Conservation (phyloP, 805 yeast genomes). For the Yamadazyma nakazawae region DNA sequence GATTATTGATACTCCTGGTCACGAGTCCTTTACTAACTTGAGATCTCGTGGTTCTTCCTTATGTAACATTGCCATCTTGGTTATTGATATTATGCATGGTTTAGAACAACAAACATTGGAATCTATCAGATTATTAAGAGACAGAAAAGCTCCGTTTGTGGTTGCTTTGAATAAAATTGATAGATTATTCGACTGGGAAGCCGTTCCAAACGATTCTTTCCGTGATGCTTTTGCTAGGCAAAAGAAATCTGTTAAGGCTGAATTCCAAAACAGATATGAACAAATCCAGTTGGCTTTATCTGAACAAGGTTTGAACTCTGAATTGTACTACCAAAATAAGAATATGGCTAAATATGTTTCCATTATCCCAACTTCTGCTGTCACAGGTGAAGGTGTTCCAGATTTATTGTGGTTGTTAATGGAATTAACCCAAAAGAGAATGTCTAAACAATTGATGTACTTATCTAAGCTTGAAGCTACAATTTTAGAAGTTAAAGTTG, state of each 20-base stretch:
- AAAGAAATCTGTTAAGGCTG: constrained; percentile 80
- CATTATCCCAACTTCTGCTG: constrained; percentile 97
- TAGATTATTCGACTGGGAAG: constrained; percentile 93
- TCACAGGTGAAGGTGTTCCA: constrained; percentile 99
- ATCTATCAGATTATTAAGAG: constrained; percentile 86
- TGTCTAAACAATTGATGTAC: constrained; percentile 98
- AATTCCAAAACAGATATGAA: constrained; percentile 83
- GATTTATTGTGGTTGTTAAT: constrained; percentile 93
- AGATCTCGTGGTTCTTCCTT: constrained; percentile 98
- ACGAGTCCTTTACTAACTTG: constrained; percentile 96
- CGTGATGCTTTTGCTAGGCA: constrained; percentile 89
- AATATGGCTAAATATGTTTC: constrained; percentile 92
- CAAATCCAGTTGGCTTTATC: constrained; percentile 87
- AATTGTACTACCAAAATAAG: constrained; percentile 91
- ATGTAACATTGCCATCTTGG: constrained; percentile 98
- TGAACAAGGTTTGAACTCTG: constrained; percentile 98
- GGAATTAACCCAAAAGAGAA: constrained; percentile 96
- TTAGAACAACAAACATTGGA: constrained; percentile 96
- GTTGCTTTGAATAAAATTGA: constrained; percentile 98
- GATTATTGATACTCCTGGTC: constrained; percentile 98
- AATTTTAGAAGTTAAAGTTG: constrained; percentile 92
- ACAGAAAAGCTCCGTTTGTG: constrained; percentile 95
- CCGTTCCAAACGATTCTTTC: constrained; percentile 89
- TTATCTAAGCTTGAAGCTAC: constrained; percentile 93
- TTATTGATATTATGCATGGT: constrained; percentile 98